Conservation (phyloP, 1,284 basidiomycete genomes). For the Sanguinoderma infundibulare region DNA sequence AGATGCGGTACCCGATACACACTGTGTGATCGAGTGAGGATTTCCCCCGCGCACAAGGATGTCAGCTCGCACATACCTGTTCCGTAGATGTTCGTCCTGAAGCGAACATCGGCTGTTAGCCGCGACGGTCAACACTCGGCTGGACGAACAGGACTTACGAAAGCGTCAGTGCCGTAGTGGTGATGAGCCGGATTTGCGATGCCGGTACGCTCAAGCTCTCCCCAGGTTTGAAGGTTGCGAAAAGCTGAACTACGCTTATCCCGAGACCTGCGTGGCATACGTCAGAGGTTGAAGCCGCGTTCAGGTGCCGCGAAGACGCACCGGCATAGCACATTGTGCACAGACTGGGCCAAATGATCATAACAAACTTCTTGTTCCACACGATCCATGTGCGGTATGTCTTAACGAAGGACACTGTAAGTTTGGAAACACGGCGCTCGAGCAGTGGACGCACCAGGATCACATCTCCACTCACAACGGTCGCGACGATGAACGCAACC, state of each 20-base stretch:
- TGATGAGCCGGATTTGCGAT: slow-evolving; percentile 19
- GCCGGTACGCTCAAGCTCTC: slow-evolving; percentile 19
- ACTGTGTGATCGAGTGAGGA: background rate
- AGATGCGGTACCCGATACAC: slow-evolving; percentile 22
- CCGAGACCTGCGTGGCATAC: slow-evolving; percentile 7
- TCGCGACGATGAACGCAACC: slow-evolving; percentile 15
- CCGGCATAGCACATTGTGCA: slow-evolving; percentile 14
- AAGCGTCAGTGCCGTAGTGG: slow-evolving; percentile 13
- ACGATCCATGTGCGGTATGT: slow-evolving; percentile 25
- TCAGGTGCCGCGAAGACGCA: background rate
- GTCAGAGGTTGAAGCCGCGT: too few species aligned
- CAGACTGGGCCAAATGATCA: slow-evolving; percentile 20
- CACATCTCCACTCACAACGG: slow-evolving; percentile 20
- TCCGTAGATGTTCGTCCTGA: slow-evolving; percentile 18
- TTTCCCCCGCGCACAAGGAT: too few species aligned
- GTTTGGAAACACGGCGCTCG: background rate
- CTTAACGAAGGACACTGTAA: slow-evolving; percentile 1
- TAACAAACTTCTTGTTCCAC: slow-evolving; percentile 12
- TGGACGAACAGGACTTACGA: slow-evolving; percentile 2
- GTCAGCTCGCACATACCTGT: slow-evolving; percentile 4
- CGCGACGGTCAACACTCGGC: too few species aligned
- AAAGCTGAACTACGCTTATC: slow-evolving; percentile 16
- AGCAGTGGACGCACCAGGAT: slow-evolving; percentile 13
- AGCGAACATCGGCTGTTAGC: background rate
- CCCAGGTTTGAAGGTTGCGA: slow-evolving; percentile 7